Evolutionary conservation across 495 filamentous ascomycete species (phyloP).

Genomic region (Penicillium nucicola): DNA sequence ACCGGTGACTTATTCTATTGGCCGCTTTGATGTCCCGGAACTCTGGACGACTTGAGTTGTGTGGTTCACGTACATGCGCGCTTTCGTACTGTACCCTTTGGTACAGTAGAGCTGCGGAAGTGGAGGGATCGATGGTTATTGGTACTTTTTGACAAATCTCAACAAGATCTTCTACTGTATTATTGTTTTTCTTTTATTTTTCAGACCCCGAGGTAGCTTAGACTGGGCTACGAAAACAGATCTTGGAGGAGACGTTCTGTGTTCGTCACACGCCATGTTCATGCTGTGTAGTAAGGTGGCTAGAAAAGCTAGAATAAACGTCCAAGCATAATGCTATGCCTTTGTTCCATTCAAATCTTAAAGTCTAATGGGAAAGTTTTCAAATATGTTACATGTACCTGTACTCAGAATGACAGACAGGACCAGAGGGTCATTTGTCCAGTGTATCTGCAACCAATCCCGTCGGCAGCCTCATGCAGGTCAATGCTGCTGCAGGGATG

Average conservation of each 20-base stretch:
- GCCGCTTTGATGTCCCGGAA: not conserved
- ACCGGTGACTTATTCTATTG: not conserved
- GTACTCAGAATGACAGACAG: not conserved
- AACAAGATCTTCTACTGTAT: too few relatives aligned
- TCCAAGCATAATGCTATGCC: not conserved
- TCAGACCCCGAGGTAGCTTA: not conserved
- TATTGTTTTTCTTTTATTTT: too few relatives aligned
- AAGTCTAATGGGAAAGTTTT: not conserved
- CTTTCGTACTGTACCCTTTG: too few relatives aligned
- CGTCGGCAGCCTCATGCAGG: not conserved
- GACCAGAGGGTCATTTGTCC: not conserved
- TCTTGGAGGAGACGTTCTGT: not conserved
- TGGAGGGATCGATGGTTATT: conserved; percentile 10
- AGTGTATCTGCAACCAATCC: conserved; percentile 1
- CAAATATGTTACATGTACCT: too few relatives aligned
- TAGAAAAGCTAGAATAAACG: not conserved
- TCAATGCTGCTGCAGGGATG: conserved; percentile 1
- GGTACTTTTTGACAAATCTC: not conserved
- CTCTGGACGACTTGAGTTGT: not conserved
- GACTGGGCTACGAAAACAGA: not conserved
- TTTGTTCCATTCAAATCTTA: not conserved
- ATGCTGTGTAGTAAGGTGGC: not conserved
- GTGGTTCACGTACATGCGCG: not conserved
- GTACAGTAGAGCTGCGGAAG: conserved; percentile 7
- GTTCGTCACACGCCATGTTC: not conserved